Conservation (phyloP, 2,329 filamentous ascomycete genomes). For the Basipetospora chlamydospora region DNA sequence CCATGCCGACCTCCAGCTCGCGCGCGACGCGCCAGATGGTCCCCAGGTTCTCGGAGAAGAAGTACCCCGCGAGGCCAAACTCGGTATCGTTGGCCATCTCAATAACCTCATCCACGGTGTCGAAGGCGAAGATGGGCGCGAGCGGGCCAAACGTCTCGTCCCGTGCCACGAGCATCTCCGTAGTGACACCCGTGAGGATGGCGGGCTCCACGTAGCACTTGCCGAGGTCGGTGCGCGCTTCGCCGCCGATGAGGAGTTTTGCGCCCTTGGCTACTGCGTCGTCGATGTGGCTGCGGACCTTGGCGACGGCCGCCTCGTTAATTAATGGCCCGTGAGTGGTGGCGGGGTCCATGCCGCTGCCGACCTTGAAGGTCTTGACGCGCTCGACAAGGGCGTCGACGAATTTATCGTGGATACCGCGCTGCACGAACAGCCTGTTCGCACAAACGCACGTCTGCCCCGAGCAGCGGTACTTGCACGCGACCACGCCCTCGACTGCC, state of each 20-base stretch:
- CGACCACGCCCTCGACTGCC: slow-evolving; percentile 69
- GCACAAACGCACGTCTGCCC: slow-evolving; percentile 93
- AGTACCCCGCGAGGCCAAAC: slow-evolving; percentile 87
- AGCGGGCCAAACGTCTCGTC: slow-evolving; percentile 97
- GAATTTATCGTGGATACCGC: slow-evolving; percentile 64
- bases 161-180: slow-evolving; percentile 66
- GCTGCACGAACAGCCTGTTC: slow-evolving; percentile 70
- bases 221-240: slow-evolving; percentile 59
- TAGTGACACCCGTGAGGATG: slow-evolving; percentile 73
- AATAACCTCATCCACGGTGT: slow-evolving; percentile 79
- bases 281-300: slow-evolving; percentile 66
- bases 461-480: slow-evolving; percentile 84
- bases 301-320: slow-evolving; percentile 65
- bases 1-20: slow-evolving; percentile 71
- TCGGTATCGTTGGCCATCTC: slow-evolving; percentile 66
- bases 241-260: slow-evolving; percentile 60
- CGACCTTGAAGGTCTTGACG: slow-evolving; percentile 61
- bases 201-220: slow-evolving; percentile 83
- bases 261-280: slow-evolving; percentile 69
- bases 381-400: slow-evolving; percentile 53
- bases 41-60: slow-evolving; percentile 58
- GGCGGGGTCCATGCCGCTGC: slow-evolving; percentile 54
- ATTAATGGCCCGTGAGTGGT: slow-evolving; percentile 74
- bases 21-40: slow-evolving; percentile 49
- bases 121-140: slow-evolving; percentile 77